Evolutionary conservation across 2,329 filamentous ascomycete species (phyloP).

Genomic region (Curvularia verruculosa): DNA sequence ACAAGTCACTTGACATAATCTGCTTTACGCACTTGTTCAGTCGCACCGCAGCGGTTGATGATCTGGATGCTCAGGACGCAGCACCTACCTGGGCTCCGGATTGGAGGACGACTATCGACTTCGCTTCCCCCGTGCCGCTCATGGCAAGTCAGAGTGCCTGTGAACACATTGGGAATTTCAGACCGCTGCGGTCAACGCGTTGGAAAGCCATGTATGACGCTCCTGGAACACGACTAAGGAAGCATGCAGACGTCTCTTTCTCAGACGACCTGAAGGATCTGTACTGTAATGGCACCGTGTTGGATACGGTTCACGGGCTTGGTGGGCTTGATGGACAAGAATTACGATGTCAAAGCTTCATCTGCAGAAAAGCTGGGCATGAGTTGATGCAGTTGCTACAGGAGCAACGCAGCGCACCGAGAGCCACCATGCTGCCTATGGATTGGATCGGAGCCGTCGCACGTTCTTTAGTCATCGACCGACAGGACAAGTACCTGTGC

Average conservation of each 20-base stretch:
- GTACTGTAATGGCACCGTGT: slow-evolving; percentile 32
- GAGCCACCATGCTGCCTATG: slow-evolving; percentile 19
- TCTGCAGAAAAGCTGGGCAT: slow-evolving; percentile 29
- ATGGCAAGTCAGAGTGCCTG: slow-evolving; percentile 44
- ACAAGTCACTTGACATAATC: slow-evolving; percentile 36
- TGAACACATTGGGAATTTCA: slow-evolving; percentile 39
- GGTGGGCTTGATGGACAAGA: slow-evolving; percentile 36
- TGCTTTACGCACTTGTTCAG: slow-evolving; percentile 42
- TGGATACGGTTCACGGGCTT: slow-evolving; percentile 33
- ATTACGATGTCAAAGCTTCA: slow-evolving; percentile 34
- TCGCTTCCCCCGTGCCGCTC: slow-evolving; percentile 40
- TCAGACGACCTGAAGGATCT: slow-evolving; percentile 30
- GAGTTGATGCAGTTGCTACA: slow-evolving; percentile 16
- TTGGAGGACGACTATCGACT: slow-evolving; percentile 35
- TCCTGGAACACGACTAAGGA: slow-evolving; percentile 26
- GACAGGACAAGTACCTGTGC: slow-evolving; percentile 42
- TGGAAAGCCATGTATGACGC: slow-evolving; percentile 38
- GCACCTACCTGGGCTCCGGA: slow-evolving; percentile 39
- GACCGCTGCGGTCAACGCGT: slow-evolving; percentile 27
- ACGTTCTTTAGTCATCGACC: slow-evolving; percentile 36
- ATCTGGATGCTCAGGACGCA: slow-evolving; percentile 18
- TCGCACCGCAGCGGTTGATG: slow-evolving; percentile 23
- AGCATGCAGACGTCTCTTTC: slow-evolving; percentile 30
- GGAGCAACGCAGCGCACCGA: slow-evolving; percentile 9
- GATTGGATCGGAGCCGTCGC: slow-evolving; percentile 32